A percentile compares a stretch with the other conserved stretches of the same genome.
Evolutionary conservation across 352 stramenopile species (phyloP).

Genomic region (Phytopythium vexans): DNA sequence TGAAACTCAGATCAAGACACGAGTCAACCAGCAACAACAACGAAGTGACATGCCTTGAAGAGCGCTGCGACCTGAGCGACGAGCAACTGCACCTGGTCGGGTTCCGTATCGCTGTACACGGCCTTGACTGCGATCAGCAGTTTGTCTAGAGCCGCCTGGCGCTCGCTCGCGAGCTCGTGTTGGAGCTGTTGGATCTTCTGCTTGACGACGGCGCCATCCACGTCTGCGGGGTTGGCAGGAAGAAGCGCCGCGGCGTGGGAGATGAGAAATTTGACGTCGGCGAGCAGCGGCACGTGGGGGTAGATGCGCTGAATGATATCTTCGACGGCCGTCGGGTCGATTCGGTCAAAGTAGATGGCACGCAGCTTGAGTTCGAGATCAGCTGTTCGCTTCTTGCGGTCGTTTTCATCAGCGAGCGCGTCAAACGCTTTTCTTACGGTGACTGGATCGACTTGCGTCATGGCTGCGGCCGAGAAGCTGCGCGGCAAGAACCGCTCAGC

Average conservation of each 20-base stretch:
- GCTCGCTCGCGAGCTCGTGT: slow-evolving; percentile 58
- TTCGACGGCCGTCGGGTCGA: slow-evolving; percentile 79
- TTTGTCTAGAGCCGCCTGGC: slow-evolving; percentile 61
- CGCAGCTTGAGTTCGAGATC: slow-evolving; percentile 89
- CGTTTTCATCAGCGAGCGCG: slow-evolving; percentile 34
- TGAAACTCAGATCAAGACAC: not conserved
- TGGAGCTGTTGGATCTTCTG: slow-evolving; percentile 57
- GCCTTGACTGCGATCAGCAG: slow-evolving; percentile 50
- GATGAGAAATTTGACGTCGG: slow-evolving; percentile 84
- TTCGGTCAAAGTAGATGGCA: slow-evolving; percentile 88
- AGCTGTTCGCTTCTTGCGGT: slow-evolving; percentile 75
- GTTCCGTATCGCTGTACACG: slow-evolving; percentile 82
- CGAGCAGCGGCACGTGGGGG: slow-evolving; percentile 55
- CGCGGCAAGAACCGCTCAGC: slow-evolving; percentile 75
- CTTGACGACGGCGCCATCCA: slow-evolving; percentile 63
- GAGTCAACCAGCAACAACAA: not conserved
- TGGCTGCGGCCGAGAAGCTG: slow-evolving; percentile 26
- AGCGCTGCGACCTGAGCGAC: slow-evolving; percentile 50
- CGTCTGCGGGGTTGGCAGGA: slow-evolving; percentile 50
- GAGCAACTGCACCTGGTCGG: slow-evolving; percentile 53
- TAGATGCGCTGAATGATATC: slow-evolving; percentile 83
- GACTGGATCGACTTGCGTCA: slow-evolving; percentile 11
- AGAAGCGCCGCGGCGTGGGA: slow-evolving; percentile 70
- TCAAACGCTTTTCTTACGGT: slow-evolving; percentile 27
- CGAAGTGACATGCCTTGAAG: slow-evolving; percentile 50